These are phyloP conservation scores for Coemansia sp. DNA, from an alignment of 192 early-diverging fungal genomes.

Conservation along the genomic window DNA sequence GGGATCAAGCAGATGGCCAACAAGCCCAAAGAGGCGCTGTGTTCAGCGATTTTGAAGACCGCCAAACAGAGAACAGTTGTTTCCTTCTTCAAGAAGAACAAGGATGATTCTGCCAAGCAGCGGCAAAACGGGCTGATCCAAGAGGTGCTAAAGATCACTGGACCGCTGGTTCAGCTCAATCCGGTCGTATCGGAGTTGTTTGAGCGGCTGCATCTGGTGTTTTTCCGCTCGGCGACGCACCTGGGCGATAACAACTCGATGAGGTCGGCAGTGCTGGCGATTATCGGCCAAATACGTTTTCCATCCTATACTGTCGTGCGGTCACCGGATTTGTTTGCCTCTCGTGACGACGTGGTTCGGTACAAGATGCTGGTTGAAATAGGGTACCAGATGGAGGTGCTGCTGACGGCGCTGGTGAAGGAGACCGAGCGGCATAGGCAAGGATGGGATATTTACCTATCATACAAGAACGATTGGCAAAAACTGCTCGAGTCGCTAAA, in stretches of 20 bases:
- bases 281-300: conserved; percentile 34
- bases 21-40: conserved; percentile 34
- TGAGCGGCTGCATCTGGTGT: conserved; percentile 48
- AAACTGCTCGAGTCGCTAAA: conserved; percentile 8
- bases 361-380: conserved; percentile 30
- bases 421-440: conserved; percentile 23
- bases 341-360: conserved; percentile 30
- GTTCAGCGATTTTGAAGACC: conserved; percentile 16
- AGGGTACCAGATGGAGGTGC: conserved; percentile 22
- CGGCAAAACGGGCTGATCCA: conserved; percentile 9
- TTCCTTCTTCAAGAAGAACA: conserved; percentile 36
- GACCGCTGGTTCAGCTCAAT: conserved; percentile 25
- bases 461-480: conserved; percentile 16
- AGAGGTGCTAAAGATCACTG: conserved; percentile 21
- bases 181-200: conserved; percentile 27
- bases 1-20: conserved; percentile 34
- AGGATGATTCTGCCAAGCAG: conserved; percentile 9
- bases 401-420: conserved; percentile 18
- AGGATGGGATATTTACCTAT: conserved; percentile 34
- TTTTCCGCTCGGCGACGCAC: conserved; percentile 31
- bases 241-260: conserved; percentile 35
- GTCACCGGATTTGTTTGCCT: conserved; percentile 36
- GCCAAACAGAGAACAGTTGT: conserved; percentile 37
- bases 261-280: conserved; percentile 22
- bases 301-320: conserved; percentile 30